Evolutionary conservation across 306 rosid genomes (phyloP), one percentile per base, ranked within the genome.

Genomic region (Ceratonia siliqua): DNA sequence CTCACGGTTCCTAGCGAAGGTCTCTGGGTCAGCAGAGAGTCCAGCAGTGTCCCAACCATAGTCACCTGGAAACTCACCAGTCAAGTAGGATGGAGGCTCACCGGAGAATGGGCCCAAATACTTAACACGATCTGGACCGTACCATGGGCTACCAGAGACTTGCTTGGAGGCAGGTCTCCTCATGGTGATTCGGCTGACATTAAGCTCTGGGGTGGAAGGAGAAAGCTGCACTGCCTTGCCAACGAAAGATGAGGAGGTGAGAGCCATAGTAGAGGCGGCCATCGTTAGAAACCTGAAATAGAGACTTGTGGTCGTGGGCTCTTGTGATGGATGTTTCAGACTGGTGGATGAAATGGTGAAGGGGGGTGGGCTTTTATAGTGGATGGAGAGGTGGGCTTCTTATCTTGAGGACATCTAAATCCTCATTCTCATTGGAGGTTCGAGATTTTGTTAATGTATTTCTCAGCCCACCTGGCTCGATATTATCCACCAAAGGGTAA

Each of bases 21-120:
- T 87, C 49, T 87, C 87, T 2, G 91, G 91, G 42, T 87, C 91
- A 25, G 89, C 91, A 0, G 91, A 87, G n/a, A 87, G 92, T 8
- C 92, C 92, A 4, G 86, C 89, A 1, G 89, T 88, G 78, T 88
- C 92, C 92, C 92, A 88, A 4, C 92, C 92, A 1, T 88, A 88
- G 77, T 88, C 92, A 45, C 92, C 89, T 0, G 86, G 89, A 62
- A 88, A 88, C 33, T 88, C 92, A 3, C 89, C 89, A 0, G 81
- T 88, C 5, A 88, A 78, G 82, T 88, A 88, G 70, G 83, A 78
- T 8, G 89, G 88, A 0, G 92, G 20, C 70, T 88, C 89, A 0
- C 92, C 89, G 1, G 89, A 88, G 61, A 88, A 85, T 73, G 92
- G 89, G 36, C 92, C 92, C 89, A 88, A 83, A 74, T 88, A 88